Base-by-base conservation (phyloP, 1,284 basidiomycete species). In the Caloboletus firmus region DNA sequence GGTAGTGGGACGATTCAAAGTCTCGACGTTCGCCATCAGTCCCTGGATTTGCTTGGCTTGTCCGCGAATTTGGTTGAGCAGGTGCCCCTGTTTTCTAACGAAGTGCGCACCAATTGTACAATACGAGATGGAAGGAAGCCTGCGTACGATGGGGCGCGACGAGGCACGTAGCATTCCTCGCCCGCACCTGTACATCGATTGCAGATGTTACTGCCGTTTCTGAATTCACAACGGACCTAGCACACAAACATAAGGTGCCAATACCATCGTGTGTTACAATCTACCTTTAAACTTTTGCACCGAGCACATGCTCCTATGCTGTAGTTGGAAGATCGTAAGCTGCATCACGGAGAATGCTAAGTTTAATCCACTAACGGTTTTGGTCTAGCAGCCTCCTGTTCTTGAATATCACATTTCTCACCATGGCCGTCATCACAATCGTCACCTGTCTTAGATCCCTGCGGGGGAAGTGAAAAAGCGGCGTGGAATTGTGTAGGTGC, bases 261-360 rank as follows among this genome's bases (percentile, higher is more conserved):
- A 22, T 3, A 35, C 36, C 15, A 30, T n/a, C 17, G 36, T 28
- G 18, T 26, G 43, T 7, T 37, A 35, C 1, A 24, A 54, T 70
- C n/a, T 54, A 80, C 79, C 75, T 91, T 91, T 54, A 91, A 69
- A 51, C 76, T 80, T 68, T 87, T 90, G 73, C 87, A 91, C n/a
- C 87, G 79, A 44, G 76, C 77, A 59, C 85, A 89, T 30, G 85
- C 85, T 32, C 83, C 82, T 45, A 70, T 61, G 18, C 77, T 81
- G 32, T 34, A 37, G 17, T 36, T 20, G 49, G n/a, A 54, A 32
- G 32, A 20, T 40, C 18, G 42, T 56, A 13, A 62, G 42, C 15
- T 40, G 30, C 28, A 36, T 18, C 7, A 28, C 18, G 4, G 11
- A 49, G 34, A 22, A 22, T 17, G 24, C 18, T 4, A 48, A 36